Evolutionary conservation across 768 basidiomycete genomes (phyloP).

Genomic region (Hebeloma cylindrosporum): DNA sequence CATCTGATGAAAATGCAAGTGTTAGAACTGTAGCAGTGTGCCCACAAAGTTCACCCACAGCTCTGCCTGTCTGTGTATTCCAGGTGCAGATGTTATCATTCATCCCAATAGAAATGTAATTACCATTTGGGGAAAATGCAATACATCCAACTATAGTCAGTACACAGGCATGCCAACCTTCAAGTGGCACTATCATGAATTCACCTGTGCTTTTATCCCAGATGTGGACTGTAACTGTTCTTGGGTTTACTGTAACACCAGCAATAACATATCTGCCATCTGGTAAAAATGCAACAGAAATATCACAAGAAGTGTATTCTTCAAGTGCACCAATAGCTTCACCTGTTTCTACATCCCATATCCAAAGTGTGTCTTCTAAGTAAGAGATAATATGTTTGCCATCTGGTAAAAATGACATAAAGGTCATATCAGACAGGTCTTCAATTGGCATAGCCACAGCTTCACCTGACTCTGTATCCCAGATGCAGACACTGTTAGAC

Average conservation of each 20-base stretch:
- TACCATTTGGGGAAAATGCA: constrained; percentile 50
- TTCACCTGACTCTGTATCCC: constrained; percentile 26
- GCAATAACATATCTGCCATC: constrained; percentile 24
- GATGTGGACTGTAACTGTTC: constrained; percentile 27
- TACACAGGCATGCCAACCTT: too few relatives aligned
- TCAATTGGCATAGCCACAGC: constrained; percentile 10
- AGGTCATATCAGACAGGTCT: constrained; percentile 9
- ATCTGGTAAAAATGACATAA: constrained; percentile 17
- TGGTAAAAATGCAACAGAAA: constrained; percentile 18
- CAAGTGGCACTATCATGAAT: not conserved
- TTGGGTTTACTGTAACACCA: constrained; percentile 22
- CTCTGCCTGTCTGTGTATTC: constrained; percentile 23
- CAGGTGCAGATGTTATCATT: constrained; percentile 29
- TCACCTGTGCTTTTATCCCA: constrained; percentile 22
- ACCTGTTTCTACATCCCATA: too few relatives aligned
- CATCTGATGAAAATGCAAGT: constrained; percentile 17
- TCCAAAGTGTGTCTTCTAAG: too few relatives aligned
- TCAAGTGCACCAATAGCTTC: too few relatives aligned
- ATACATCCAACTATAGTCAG: constrained; percentile 35
- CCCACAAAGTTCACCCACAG: constrained; percentile 12
- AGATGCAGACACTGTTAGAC: too few relatives aligned
- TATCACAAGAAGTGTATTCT: constrained; percentile 14
- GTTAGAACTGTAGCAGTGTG: constrained; percentile 11
- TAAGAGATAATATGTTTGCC: constrained; percentile 10
- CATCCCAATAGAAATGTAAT: constrained; percentile 27